Base-by-base conservation (phyloP, 371 early-diverging fungal genomes). In the Synchytrium microbalum region DNA sequence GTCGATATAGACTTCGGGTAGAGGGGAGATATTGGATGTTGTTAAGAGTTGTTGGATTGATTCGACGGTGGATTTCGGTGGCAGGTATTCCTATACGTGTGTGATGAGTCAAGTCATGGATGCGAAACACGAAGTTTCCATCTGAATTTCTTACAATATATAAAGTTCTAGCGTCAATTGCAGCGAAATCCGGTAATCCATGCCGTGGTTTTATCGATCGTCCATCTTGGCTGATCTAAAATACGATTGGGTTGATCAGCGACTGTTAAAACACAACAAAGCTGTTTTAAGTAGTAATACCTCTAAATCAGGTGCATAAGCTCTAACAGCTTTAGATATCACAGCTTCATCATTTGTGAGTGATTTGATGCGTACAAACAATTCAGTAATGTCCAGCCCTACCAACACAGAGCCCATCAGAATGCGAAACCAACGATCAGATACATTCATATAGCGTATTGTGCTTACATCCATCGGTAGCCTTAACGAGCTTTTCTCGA, bases 331-430 rank as follows among this genome's bases (percentile, higher is more conserved):
- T 29, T 66, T 65, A 1, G 76, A 71, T 19, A 76, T 69, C 24
- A 76, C 69, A 1, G 66, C 72, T 25, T 73, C 73, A 59, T 76
- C 76, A 38, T 58, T 13, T 19, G 73, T 73, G 1, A 68, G 52
- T 1, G 10, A 10, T 19, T 38, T 38, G 46, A 38, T 38, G 46
- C 46, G 46, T 5, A 38, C 19, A 19, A 38, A 38, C 10, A 38
- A 19, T 10, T 38, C 46, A 10, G 46, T 38, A 38, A 19, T 38
- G 5, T 38, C 46, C 10, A 38, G 46, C 46, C 46, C 46, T 38
- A 38, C 10, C 19, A n/a, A n/a, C n/a, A n/a, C n/a, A n/a, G n/a
- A n/a, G n/a, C n/a, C n/a, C n/a, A n/a, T n/a, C n/a, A n/a, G n/a
- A n/a, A n/a, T n/a, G n/a, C n/a, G n/a, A n/a, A n/a, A n/a, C n/a